Percentiles rank a stretch among this genome's conserved stretches.
Conservation (phyloP, 306 rosid species). For the Quercus berberidifolia region DNA sequence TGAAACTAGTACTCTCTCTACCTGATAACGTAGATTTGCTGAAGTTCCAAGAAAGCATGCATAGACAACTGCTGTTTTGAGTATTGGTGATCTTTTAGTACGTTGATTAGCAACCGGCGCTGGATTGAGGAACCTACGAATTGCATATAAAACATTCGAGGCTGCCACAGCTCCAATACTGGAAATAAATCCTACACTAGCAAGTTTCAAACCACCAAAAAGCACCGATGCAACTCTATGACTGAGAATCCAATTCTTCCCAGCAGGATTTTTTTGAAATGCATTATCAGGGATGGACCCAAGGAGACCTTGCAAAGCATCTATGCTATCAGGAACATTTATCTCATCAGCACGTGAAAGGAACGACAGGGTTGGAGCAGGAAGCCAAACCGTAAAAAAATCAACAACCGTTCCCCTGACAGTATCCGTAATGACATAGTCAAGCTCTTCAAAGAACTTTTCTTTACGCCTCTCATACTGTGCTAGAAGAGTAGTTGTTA, state of each 20-base stretch:
- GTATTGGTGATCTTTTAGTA: conserved; percentile 68
- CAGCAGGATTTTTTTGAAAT: conserved; percentile 79
- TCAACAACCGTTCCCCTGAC: conserved; percentile 81
- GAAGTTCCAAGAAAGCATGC: conserved; percentile 74
- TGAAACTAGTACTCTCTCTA: conserved; percentile 19
- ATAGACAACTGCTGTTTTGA: conserved; percentile 75
- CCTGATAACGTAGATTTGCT: conserved; percentile 96
- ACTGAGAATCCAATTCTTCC: conserved; percentile 78
- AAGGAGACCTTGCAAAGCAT: conserved; percentile 66
- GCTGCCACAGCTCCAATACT: conserved; percentile 87
- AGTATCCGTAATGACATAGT: conserved; percentile 82
- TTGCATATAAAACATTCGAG: conserved; percentile 55
- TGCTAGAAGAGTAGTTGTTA: conserved; percentile 77
- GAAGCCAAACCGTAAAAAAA: conserved; percentile 99
- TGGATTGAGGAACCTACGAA: conserved; percentile 71
- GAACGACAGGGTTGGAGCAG: conserved; percentile 96
- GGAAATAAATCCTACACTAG: conserved; percentile 87
- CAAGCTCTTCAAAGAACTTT: conserved; percentile 80
- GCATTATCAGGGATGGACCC: conserved; percentile 98
- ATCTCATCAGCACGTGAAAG: conserved; percentile 62
- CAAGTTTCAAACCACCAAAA: conserved; percentile 88
- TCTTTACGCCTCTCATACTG: conserved; percentile 88
- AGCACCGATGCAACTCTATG: conserved; percentile 83
- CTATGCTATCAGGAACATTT: conserved; percentile 52
- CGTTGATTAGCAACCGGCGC: conserved; percentile 37